Conservation (phyloP, 768 basidiomycete genomes). For the Vararia minispora region DNA sequence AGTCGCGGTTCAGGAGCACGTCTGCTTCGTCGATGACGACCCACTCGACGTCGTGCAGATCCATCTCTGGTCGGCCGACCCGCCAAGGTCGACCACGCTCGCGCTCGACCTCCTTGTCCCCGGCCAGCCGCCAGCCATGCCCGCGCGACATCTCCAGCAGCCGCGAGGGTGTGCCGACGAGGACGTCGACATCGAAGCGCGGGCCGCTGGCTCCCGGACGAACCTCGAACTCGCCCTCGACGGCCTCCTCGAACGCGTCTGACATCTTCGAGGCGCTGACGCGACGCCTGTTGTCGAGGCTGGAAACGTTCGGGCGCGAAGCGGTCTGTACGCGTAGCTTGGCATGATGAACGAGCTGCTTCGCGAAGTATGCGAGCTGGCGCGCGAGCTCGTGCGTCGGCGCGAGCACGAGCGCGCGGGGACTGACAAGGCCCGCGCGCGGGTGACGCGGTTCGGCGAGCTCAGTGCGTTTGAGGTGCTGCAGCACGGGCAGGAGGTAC, state of each 20-base stretch:
- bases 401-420: conserved; percentile 71
- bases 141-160: conserved; percentile 48
- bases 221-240: conserved; percentile 14
- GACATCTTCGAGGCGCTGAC: conserved; percentile 41
- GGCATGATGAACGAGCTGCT: conserved; percentile 58
- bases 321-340: conserved; percentile 70
- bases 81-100: conserved; percentile 25
- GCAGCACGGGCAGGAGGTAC: conserved; percentile 76
- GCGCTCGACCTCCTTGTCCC: conserved; percentile 26
- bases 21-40: conserved; percentile 89
- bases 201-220: conserved; percentile 7
- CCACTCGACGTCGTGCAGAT: conserved; percentile 71
- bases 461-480: conserved; percentile 65
- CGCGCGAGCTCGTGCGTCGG: conserved; percentile 86
- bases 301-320: conserved; percentile 42
- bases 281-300: conserved; percentile 8
- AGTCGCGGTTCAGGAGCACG: conserved; percentile 85
- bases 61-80: conserved; percentile 43
- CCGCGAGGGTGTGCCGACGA: conserved; percentile 58
- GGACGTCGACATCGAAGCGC: conserved; percentile 35
- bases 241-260: conserved; percentile 19
- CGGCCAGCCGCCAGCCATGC: conserved; percentile 45
- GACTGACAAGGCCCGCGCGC: conserved; percentile 29
- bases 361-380: conserved; percentile 67
- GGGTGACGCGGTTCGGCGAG: conserved; percentile 8